phyloP scores from a whole-genome alignment of 495 filamentous ascomycete species.

The Lindgomyces ingoldianus region DNA sequence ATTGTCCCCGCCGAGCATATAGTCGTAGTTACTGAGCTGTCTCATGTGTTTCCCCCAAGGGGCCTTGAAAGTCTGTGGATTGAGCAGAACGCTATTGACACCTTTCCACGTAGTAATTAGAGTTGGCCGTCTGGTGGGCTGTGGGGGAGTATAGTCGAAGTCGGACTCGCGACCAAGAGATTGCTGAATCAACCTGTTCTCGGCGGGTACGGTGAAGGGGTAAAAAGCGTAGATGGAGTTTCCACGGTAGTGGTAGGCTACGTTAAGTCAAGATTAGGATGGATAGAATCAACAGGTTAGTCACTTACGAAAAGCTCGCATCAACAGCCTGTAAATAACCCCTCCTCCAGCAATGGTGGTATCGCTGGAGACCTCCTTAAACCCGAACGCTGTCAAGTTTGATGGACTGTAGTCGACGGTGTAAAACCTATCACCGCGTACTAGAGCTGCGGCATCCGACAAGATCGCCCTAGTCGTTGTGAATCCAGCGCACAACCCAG shows the following conservation, averaged over 20 bases:
- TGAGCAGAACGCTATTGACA: constrained; percentile 52
- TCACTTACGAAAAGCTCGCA: constrained; percentile 66
- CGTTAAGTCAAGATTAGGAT: background rate
- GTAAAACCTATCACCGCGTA: constrained; percentile 83
- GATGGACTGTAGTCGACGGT: constrained; percentile 51
- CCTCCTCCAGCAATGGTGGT: background rate
- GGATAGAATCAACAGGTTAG: background rate
- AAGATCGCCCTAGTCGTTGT: constrained; percentile 80
- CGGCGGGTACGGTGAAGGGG: constrained; percentile 75
- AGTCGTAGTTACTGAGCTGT: constrained; percentile 56
- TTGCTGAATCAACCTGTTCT: constrained; percentile 74
- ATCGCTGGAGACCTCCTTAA: background rate
- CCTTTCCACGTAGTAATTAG: background rate
- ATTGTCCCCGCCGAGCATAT: constrained; percentile 55
- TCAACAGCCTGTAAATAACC: constrained; percentile 68
- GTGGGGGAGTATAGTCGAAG: constrained; percentile 30
- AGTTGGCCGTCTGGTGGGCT: background rate
- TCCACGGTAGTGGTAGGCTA: constrained; percentile 66
- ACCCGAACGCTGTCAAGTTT: constrained; percentile 36
- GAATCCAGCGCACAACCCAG: constrained; percentile 74
- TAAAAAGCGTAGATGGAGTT: constrained; percentile 89
- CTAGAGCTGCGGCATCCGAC: constrained; percentile 78
- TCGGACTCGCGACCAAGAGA: constrained; percentile 57
- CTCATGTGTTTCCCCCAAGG: constrained; percentile 61
- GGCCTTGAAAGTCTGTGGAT: constrained; percentile 63